Base-by-base conservation (phyloP, 176 grass and related monocot genomes). In the Aegilops tauschii region DNA sequence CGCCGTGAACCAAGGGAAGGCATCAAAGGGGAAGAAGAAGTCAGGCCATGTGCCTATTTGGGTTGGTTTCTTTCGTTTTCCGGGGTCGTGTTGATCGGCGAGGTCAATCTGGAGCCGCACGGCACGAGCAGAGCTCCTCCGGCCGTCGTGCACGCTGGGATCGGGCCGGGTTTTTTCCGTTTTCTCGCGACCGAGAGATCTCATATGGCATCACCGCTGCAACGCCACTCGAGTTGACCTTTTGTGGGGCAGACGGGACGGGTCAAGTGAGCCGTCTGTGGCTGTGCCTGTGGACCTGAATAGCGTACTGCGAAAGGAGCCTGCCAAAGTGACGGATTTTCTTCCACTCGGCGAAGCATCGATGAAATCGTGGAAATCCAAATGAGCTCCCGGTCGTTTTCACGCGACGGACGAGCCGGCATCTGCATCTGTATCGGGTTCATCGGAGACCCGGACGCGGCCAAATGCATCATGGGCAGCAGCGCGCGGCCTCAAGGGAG, bases 1-100 rank as follows among this genome's bases (percentile, higher is more conserved):
- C n/a, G 2, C 17, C 23, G 77, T 7, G 37, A 2, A n/a, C 30
- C 5, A 10, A 40, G 69, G 69, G 83, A 80, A 80, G 52, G 25
- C 63, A 82, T 90, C 69, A 73, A 90, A 63, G 62, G 28, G 25
- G 39, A 31, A 37, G 58, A 81, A 49, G 4, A 30, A 8, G 8
- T 42, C 58, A 17, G 25, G 63, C 23, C 49, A 4, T 27, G 32
- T 44, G 40, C 40, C 10, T 14, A 12, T 27, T 49, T 49, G 5
- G 83, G 63, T 37, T 78, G 88, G 89, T 66, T 66, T 14, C 73
- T 61, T 72, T 86, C 54, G 18, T 83, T 82, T 79, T 83, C 80
- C 40, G 16, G 17, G 3, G 9, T 44, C 10, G 17, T 75, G 42
- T 35, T 14, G 28, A 56, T 11, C 13, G 8, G 68, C 45, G 10